Evolutionary conservation across 495 filamentous ascomycete genomes (phyloP).

Genomic region (Copromyces sp.): DNA sequence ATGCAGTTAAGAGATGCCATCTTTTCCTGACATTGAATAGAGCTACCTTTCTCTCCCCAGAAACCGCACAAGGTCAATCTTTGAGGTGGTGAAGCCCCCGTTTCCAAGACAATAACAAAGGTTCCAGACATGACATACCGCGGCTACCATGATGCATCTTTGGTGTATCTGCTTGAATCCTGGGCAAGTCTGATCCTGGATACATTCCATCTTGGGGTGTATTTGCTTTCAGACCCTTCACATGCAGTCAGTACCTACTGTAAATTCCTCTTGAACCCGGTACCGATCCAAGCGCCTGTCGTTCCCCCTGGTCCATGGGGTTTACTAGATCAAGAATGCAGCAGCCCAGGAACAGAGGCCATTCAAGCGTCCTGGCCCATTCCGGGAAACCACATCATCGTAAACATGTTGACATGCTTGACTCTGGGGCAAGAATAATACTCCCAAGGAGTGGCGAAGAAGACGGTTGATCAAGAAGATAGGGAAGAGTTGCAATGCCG

Average conservation of each 20-base stretch:
- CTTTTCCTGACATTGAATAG: neutral
- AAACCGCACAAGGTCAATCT: neutral
- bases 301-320: neutral
- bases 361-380: neutral
- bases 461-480: neutral
- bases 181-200: neutral
- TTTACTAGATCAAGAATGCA: neutral
- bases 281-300: neutral
- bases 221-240: neutral
- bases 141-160: neutral
- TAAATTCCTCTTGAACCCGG: neutral
- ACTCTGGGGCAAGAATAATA: neutral
- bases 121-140: neutral
- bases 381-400: neutral
- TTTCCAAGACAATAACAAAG: neutral
- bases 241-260: neutral
- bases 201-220: neutral
- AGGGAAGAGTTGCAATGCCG: neutral
- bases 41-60: neutral
- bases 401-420: neutral
- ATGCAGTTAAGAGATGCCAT: neutral
- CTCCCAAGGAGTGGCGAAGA: neutral
- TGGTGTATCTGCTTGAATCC: neutral
- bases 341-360: neutral
- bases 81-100: neutral